Evolutionary conservation across 2,329 filamentous ascomycete genomes (phyloP).

Genomic region (Pyricularia sp.): DNA sequence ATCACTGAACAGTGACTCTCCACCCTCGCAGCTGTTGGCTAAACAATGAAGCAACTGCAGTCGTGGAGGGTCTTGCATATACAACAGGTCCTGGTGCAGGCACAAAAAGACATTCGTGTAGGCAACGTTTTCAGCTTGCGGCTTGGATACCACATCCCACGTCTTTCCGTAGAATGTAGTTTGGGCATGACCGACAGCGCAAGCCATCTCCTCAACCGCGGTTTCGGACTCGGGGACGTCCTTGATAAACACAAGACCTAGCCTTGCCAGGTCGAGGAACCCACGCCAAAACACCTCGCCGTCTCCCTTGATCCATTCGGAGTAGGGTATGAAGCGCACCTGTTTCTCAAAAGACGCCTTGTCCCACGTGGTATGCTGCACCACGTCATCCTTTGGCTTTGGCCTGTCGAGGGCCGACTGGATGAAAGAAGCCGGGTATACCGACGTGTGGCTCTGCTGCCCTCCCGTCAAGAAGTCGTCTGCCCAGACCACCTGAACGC

Average conservation of each 20-base stretch:
- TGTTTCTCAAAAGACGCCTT: conserved; percentile 19
- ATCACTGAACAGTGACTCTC: conserved; percentile 79
- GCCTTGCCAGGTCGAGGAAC: conserved; percentile 46
- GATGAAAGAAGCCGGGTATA: conserved; percentile 4
- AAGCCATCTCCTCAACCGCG: conserved; percentile 54
- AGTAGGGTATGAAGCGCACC: conserved; percentile 46
- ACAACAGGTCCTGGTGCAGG: conserved; percentile 88
- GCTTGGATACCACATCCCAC: conserved; percentile 78
- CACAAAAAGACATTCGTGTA: conserved; percentile 74
- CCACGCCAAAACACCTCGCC: conserved; percentile 45
- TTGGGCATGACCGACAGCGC: conserved; percentile 63
- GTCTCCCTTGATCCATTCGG: conserved; percentile 50
- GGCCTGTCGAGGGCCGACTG: conserved; percentile 14
- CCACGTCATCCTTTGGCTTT: neutral
- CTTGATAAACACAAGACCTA: conserved; percentile 66
- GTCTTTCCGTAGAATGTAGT: conserved; percentile 85
- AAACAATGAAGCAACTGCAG: conserved; percentile 86
- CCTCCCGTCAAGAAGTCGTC: conserved; percentile 1
- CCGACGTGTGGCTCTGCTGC: conserved; percentile 5
- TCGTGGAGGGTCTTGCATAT: conserved; percentile 65
- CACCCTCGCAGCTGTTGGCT: conserved; percentile 64
- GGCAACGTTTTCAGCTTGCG: conserved; percentile 78
- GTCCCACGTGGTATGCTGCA: conserved; percentile 26
- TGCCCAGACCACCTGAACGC: conserved; percentile 3
- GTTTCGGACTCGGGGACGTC: conserved; percentile 56